Percentiles rank a stretch among this genome's conserved stretches.
Conservation (phyloP, 2,329 filamentous ascomycete genomes). For the Colletotrichum liriopes region DNA sequence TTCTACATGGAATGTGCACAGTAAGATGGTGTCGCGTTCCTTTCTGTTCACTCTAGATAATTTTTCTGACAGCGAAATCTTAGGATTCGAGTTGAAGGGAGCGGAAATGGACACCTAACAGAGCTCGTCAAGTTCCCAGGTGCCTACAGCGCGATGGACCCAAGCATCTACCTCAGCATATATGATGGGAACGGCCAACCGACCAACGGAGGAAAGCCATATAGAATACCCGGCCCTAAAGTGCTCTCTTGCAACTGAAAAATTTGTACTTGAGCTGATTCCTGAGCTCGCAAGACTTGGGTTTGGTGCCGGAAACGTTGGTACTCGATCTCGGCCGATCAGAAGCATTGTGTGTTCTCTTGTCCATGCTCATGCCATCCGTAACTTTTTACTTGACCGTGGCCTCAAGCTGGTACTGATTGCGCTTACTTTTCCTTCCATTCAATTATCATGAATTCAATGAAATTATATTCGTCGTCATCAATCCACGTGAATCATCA, state of each 20-base stretch:
- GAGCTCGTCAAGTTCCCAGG: constrained; percentile 54
- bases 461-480: neutral
- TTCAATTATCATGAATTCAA: neutral
- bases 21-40: constrained; percentile 37
- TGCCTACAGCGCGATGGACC: constrained; percentile 52
- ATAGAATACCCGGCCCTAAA: constrained; percentile 53
- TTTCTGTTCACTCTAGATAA: constrained; percentile 36
- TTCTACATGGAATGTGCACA: constrained; percentile 48
- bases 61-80: constrained; percentile 44
- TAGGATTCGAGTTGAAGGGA: constrained; percentile 53
- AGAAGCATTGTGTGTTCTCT: too few species aligned
- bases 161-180: constrained; percentile 54
- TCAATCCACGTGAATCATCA: too few species aligned
- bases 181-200: constrained; percentile 51
- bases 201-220: constrained; percentile 47
- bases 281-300: neutral
- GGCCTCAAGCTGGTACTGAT: too few species aligned
- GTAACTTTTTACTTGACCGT: too few species aligned
- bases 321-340: neutral
- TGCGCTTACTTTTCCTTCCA: neutral
- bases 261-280: neutral
- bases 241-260: neutral
- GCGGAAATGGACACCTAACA: constrained; percentile 49
- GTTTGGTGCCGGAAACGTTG: neutral
- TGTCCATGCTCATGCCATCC: too few species aligned